A percentile compares a stretch with the other conserved stretches of the same genome.
Evolutionary conservation across 2,329 filamentous ascomycete genomes (phyloP).

Genomic region (Metarhizium guizhouense): DNA sequence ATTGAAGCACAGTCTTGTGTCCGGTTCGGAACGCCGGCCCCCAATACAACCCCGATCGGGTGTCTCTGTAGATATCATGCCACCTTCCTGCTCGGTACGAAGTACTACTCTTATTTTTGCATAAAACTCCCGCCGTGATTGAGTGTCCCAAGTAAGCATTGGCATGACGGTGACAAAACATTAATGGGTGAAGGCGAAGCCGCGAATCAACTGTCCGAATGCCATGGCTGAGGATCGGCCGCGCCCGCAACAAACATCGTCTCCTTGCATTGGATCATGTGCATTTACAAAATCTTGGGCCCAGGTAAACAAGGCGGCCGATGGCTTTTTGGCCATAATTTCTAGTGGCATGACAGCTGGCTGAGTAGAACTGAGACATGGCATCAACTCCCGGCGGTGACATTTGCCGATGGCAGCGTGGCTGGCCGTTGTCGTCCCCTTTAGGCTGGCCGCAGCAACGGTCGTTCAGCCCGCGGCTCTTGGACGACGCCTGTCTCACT

Average conservation of each 20-base stretch:
- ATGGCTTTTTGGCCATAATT: neutral
- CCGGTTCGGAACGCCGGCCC: too few species aligned
- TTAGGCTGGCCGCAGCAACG: neutral
- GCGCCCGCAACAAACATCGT: neutral
- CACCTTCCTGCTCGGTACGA: too few species aligned
- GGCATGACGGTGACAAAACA: neutral
- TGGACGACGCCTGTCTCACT: neutral
- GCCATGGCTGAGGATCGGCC: neutral
- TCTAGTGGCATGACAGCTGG: neutral
- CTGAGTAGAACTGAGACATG: neutral
- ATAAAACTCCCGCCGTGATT: neutral
- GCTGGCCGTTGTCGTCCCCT: neutral
- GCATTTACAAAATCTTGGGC: neutral
- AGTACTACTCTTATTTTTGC: neutral
- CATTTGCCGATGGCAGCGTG: neutral
- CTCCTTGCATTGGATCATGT: neutral
- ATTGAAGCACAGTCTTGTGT: too few species aligned
- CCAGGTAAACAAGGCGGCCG: neutral
- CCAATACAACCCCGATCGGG: too few species aligned
- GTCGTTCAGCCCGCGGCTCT: neutral
- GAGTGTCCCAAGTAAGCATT: neutral
- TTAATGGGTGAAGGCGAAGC: neutral
- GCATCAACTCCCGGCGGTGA: neutral
- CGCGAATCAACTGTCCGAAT: neutral
- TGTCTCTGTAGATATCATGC: neutral